Evolutionary conservation across 1,284 basidiomycete species (phyloP), one percentile per base, ranked within the genome.

Genomic region (Termitomyces sp.): DNA sequence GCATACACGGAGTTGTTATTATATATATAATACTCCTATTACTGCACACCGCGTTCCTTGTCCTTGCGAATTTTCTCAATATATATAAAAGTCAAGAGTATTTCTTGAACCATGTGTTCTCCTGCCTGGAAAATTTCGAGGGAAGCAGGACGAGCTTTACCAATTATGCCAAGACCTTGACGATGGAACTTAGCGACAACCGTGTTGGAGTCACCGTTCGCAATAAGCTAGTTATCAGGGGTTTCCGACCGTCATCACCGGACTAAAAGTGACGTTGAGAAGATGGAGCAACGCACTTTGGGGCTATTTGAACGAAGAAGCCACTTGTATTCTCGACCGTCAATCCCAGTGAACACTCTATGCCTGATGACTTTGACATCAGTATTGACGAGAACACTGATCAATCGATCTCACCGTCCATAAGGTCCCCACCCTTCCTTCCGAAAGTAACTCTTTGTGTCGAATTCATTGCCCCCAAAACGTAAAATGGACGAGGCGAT

Each of bases 61-160:
- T 69, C 65, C 59, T 58, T 64, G 21, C 72, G 62, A 17, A 69
- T 36, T 44, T 70, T 70, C 49, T 73, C 70, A 21, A 71, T 59
- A 26, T 70, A 75, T 36, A 74, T 63, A 47, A 75, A 77, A 5
- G 72, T 75, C 19, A 75, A 58, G n/a, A 75, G 38, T 33, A 77
- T 61, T 10, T 67, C 56, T 36, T 74, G 66, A 15, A 72, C 24
- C 57, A 76, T 74, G 21, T 66, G 64, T 54, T 70, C 70, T 10
- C 64, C 70, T 12, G 63, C 55, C 3, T 66, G 65, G 39, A 61
- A 64, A 5, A 75, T 68, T 41, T 76, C 70, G 7, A 76, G 64
- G 43, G 41, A 64, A 0, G 71, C 62, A 28, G 58, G 61, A 10
- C 57, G 54, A 39, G 55, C 60, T 38, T 64, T 64, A 15, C 64